These are phyloP conservation scores for Leccinum subrobustum DNA, from an alignment of 1,284 basidiomycete species.

Conservation along the genomic window DNA sequence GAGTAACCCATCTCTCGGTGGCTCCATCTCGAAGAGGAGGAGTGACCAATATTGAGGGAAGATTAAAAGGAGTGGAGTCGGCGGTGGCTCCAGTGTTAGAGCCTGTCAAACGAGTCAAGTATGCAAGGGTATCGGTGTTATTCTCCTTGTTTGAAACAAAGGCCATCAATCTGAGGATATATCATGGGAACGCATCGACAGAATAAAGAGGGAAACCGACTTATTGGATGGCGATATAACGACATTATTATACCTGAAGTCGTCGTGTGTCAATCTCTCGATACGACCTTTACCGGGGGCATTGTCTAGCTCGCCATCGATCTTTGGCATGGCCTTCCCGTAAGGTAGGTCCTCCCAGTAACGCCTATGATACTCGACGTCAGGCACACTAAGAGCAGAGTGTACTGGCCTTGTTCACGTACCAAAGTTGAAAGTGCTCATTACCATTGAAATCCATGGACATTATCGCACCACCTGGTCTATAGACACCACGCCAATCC, in stretches of 20 bases:
- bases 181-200: conserved; percentile 1
- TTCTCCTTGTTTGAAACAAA: conserved; percentile 41
- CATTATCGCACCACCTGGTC: conserved; percentile 38
- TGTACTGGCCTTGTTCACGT: conserved; percentile 1
- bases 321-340: conserved; percentile 26
- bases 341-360: conserved; percentile 39
- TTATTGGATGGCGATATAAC: conserved; percentile 34
- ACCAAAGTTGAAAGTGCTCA: conserved; percentile 41
- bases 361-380: conserved; percentile 30
- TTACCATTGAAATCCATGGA: conserved; percentile 41
- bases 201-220: conserved; percentile 16
- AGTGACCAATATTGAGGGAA: conserved; percentile 33
- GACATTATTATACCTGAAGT: conserved; percentile 29
- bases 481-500: conserved; percentile 37
- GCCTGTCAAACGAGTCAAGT: conserved; percentile 28
- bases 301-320: conserved; percentile 37
- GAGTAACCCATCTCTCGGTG: conserved; percentile 27
- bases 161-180: conserved; percentile 29
- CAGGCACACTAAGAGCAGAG: background rate
- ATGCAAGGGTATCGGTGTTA: conserved; percentile 34
- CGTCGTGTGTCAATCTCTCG: conserved; percentile 38
- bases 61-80: conserved; percentile 26
- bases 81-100: conserved; percentile 31
- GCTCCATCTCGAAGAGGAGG: conserved; percentile 30
- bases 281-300: conserved; percentile 37